These are phyloP conservation scores for Aspergillaceae sp. DNA, from an alignment of 2,329 filamentous ascomycete genomes.

Conservation along the genomic window DNA sequence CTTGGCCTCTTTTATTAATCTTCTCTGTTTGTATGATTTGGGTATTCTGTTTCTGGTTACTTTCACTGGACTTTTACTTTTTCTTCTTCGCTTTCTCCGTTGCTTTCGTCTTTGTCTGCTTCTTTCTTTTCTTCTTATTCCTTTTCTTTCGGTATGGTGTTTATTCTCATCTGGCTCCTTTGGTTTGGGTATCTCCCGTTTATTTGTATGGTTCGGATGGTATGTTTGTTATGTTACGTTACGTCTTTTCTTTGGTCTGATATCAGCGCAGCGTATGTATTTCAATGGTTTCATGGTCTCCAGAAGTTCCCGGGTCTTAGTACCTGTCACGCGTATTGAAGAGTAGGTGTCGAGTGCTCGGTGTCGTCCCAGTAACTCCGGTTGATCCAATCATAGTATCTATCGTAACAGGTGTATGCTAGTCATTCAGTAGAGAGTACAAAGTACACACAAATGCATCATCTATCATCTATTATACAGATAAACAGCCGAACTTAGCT, in stretches of 20 bases:
- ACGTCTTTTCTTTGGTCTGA: constrained; percentile 11
- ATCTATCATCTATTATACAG: background rate
- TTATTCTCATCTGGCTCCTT: constrained; percentile 8
- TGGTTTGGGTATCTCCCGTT: constrained; percentile 12
- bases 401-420: too few relatives aligned
- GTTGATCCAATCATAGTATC: too few relatives aligned
- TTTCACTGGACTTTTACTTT: too few relatives aligned
- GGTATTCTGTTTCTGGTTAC: background rate
- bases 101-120: background rate
- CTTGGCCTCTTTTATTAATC: too few relatives aligned
- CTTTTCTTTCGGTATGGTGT: constrained; percentile 14
- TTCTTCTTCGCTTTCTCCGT: background rate
- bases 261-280: constrained; percentile 15
- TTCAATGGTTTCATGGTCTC: too few relatives aligned
- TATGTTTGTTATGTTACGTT: constrained; percentile 2
- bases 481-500: background rate
- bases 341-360: too few relatives aligned
- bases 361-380: too few relatives aligned
- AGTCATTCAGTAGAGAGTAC: too few relatives aligned
- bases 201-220: constrained; percentile 12
- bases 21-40: background rate
- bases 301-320: too few relatives aligned
- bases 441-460: background rate
- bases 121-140: constrained; percentile 5
- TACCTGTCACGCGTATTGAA: too few relatives aligned